Evolutionary conservation across 305 asterid genomes (phyloP).

Genomic region (Fraxinus xanthoxyloides): DNA sequence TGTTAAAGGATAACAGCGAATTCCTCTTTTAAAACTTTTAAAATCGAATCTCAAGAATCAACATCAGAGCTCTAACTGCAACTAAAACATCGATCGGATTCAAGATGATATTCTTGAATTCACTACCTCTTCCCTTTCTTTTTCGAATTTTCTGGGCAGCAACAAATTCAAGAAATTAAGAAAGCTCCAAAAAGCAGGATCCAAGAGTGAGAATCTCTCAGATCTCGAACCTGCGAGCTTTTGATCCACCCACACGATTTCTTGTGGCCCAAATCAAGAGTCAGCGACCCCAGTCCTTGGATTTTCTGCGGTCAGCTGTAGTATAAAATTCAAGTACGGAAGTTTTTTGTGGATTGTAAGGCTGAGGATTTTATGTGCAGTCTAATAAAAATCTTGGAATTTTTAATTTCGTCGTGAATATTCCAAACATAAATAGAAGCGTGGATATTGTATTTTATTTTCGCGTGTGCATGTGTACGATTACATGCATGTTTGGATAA

Average conservation of each 20-base stretch:
- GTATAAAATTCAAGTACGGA: not conserved
- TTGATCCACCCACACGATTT: constrained; percentile 20
- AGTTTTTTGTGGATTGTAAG: not conserved
- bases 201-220: not conserved
- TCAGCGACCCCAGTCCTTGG: constrained; percentile 10
- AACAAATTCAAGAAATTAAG: not conserved
- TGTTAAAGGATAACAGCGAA: not conserved
- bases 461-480: not conserved
- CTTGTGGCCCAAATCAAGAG: constrained; percentile 26
- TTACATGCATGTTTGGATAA: not conserved
- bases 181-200: not conserved
- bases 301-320: not conserved
- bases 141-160: not conserved
- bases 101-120: not conserved
- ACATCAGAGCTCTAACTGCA: not conserved
- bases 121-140: not conserved
- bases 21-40: not conserved
- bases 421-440: not conserved
- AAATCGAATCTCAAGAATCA: not conserved
- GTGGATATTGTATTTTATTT: not conserved
- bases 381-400: not conserved
- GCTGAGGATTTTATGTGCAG: not conserved
- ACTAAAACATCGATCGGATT: not conserved
- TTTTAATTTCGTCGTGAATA: not conserved
- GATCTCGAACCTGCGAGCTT: constrained; percentile 23